phyloP scores from a whole-genome alignment of 1,284 basidiomycete species.

The Hemileia vastatrix region DNA sequence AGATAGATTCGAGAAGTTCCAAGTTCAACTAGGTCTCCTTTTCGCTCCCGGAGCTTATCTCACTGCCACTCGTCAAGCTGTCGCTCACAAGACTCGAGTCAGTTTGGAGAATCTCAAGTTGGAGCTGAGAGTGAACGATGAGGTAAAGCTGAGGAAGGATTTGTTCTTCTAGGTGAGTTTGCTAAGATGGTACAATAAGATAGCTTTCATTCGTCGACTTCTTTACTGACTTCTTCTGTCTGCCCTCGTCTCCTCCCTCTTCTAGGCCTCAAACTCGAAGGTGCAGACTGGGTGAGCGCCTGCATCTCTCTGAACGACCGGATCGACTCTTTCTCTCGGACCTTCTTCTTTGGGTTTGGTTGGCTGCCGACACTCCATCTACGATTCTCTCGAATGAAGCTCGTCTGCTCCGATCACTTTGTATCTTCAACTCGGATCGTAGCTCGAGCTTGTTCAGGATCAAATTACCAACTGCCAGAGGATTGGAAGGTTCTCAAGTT shows the following conservation, averaged over 20 bases:
- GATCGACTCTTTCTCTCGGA: slow-evolving; percentile 29
- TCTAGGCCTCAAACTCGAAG: slow-evolving; percentile 36
- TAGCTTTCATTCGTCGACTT: no score
- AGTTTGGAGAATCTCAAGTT: slow-evolving; percentile 37
- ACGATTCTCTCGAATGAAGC: not conserved
- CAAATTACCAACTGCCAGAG: slow-evolving; percentile 25
- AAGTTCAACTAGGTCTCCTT: slow-evolving; percentile 35
- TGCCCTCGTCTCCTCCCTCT: slow-evolving; percentile 5
- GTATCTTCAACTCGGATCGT: slow-evolving; percentile 37
- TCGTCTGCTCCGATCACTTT: slow-evolving; percentile 29
- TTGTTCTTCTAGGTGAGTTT: not conserved
- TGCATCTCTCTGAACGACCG: slow-evolving; percentile 36
- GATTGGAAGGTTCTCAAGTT: slow-evolving; percentile 26
- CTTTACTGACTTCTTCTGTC: no score
- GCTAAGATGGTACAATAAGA: no score
- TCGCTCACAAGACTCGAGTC: slow-evolving; percentile 30
- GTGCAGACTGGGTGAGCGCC: slow-evolving; percentile 29
- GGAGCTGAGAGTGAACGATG: slow-evolving; percentile 27
- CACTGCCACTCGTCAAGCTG: slow-evolving; percentile 40
- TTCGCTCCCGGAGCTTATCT: slow-evolving; percentile 39
- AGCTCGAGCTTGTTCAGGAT: slow-evolving; percentile 31
- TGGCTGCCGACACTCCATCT: not conserved
- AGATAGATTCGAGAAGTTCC: slow-evolving; percentile 30
- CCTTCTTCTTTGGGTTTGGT: slow-evolving; percentile 34
- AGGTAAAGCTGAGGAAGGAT: no score